phyloP scores from a whole-genome alignment of 441 rosid genomes.

The Dalechampia spathulata region DNA sequence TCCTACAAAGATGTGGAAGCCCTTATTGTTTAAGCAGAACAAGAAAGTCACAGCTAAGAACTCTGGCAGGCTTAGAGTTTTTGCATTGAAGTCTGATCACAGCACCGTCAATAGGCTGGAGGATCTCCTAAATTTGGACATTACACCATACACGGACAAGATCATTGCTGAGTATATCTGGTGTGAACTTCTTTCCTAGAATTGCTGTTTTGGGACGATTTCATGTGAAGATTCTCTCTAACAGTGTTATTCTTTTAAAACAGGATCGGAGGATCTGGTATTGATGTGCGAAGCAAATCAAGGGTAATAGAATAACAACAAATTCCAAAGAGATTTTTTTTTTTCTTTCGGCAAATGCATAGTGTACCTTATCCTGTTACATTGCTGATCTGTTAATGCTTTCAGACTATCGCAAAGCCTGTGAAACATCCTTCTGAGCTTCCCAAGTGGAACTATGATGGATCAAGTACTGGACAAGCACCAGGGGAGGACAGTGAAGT shows the following conservation, averaged over 20 bases:
- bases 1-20: conserved; percentile 54
- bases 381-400: conserved; percentile 10
- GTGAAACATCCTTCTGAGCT: conserved; percentile 91
- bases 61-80: conserved; percentile 47
- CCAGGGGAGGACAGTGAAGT: conserved; percentile 99
- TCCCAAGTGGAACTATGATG: conserved; percentile 97
- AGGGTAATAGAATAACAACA: conserved; percentile 42
- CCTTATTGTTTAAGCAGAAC: conserved; percentile 61
- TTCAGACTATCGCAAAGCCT: conserved; percentile 74
- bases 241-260: conserved; percentile 24
- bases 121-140: conserved; percentile 69
- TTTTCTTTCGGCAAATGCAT: background rate
- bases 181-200: conserved; percentile 27
- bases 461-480: conserved; percentile 98
- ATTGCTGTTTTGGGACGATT: background rate
- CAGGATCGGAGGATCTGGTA: conserved; percentile 94
- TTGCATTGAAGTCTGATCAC: conserved; percentile 61
- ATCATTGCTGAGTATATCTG: conserved; percentile 96
- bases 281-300: conserved; percentile 88
- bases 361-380: conserved; percentile 1
- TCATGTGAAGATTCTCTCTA: background rate
- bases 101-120: conserved; percentile 70
- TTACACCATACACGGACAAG: conserved; percentile 67
- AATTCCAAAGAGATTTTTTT: conserved; percentile 1
- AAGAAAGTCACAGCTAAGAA: conserved; percentile 42